Evolutionary conservation across 2,329 filamentous ascomycete species (phyloP).

Genomic region (Aureobasidium sp.): DNA sequence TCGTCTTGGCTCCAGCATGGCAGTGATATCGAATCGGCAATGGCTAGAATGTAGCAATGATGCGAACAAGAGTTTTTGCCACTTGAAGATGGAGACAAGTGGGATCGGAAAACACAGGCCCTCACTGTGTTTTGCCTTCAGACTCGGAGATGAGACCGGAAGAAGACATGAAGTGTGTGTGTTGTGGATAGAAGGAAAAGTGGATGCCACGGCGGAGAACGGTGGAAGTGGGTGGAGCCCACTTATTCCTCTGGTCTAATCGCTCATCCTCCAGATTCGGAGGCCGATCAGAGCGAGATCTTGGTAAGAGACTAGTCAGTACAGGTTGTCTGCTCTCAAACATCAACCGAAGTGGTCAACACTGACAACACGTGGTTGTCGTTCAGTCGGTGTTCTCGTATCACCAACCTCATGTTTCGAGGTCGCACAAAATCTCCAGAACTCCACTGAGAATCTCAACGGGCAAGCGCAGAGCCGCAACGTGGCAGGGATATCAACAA

Average conservation of each 20-base stretch:
- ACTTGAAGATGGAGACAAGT: too few species aligned
- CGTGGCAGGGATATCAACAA: not conserved
- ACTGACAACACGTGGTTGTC: too few species aligned
- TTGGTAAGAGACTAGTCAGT: too few species aligned
- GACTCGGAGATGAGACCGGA: not conserved
- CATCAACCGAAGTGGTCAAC: too few species aligned
- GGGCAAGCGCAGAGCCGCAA: not conserved
- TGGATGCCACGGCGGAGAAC: not conserved
- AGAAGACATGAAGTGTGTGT: not conserved
- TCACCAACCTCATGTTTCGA: not conserved
- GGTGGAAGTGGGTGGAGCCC: not conserved
- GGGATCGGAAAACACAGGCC: not conserved
- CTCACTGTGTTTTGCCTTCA: not conserved
- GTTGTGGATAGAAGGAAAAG: not conserved
- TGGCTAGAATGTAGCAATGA: too few species aligned
- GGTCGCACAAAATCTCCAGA: not conserved
- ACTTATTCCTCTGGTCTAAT: not conserved
- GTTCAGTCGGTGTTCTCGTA: too few species aligned
- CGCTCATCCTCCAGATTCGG: not conserved
- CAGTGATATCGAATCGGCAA: too few species aligned
- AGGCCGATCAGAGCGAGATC: not conserved
- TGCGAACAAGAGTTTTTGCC: too few species aligned
- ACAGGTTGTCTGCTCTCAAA: too few species aligned
- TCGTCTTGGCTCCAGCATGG: too few species aligned
- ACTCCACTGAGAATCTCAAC: not conserved